A percentile compares a stretch with the other conserved stretches of the same genome.
These are phyloP conservation scores for Mycena leptocephala DNA, from an alignment of 768 basidiomycete species.

Conservation along the genomic window DNA sequence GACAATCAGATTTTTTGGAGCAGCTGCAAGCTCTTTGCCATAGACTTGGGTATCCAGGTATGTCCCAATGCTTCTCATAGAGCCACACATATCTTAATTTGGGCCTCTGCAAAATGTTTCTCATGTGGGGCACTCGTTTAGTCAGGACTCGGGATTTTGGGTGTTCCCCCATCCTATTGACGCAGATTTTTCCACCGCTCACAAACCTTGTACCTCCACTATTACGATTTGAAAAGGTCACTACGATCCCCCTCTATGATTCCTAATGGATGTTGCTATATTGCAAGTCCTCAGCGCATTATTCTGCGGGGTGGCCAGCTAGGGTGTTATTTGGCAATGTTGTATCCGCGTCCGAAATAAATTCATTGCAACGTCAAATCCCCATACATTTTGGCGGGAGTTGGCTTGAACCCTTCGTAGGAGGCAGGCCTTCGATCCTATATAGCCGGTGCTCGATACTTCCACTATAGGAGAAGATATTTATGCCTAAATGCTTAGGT, in stretches of 20 bases:
- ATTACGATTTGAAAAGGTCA: background rate
- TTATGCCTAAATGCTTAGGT: no score
- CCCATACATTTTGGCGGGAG: background rate
- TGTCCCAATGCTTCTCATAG: background rate
- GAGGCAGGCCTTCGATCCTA: background rate
- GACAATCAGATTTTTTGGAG: background rate
- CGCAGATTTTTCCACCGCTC: background rate
- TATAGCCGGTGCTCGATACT: no score
- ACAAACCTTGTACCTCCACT: background rate
- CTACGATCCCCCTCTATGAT: background rate
- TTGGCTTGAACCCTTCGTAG: background rate
- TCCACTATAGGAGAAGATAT: no score
- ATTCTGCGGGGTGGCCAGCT: no score
- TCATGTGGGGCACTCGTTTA: no score
- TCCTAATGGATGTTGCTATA: background rate
- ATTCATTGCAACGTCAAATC: background rate
- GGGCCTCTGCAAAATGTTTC: no score
- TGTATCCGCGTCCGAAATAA: no score
- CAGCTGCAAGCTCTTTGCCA: background rate
- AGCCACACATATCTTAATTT: no score
- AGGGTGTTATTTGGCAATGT: no score
- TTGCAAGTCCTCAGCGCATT: background rate
- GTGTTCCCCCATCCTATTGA: no score
- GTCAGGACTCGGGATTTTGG: no score
- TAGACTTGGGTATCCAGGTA: background rate